Conservation (phyloP, 768 basidiomycete species). For the Lepiota subincarnata region DNA sequence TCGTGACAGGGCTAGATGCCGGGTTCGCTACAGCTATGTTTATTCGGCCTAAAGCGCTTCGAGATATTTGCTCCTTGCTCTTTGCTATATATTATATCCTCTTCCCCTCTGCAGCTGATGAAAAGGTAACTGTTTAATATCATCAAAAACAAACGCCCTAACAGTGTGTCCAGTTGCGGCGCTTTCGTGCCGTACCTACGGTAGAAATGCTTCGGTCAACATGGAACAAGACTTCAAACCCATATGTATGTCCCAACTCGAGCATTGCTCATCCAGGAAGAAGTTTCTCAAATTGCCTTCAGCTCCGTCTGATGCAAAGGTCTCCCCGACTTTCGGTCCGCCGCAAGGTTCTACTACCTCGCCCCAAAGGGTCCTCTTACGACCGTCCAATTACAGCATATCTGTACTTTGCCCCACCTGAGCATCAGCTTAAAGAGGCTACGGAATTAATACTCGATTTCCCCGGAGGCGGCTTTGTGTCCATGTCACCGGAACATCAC, state of each 20-base stretch:
- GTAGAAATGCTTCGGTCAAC: slow-evolving; percentile 94
- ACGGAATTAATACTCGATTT: slow-evolving; percentile 88
- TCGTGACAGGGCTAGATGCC: slow-evolving; percentile 90
- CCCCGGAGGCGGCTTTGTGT: slow-evolving; percentile 95
- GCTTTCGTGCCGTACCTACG: slow-evolving; percentile 89
- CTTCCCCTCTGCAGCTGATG: slow-evolving; percentile 87
- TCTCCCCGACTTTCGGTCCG: slow-evolving; percentile 60
- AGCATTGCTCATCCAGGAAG: slow-evolving; percentile 2
- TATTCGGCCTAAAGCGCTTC: slow-evolving; percentile 87
- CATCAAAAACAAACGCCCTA: background rate
- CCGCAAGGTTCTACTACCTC: slow-evolving; percentile 76
- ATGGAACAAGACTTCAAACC: slow-evolving; percentile 97
- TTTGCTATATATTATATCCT: slow-evolving; percentile 88
- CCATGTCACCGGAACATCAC: slow-evolving; percentile 95
- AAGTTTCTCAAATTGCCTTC: slow-evolving; percentile 3
- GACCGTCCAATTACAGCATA: slow-evolving; percentile 78
- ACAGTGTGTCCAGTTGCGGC: slow-evolving; percentile 61
- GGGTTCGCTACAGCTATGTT: slow-evolving; percentile 96
- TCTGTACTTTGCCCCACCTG: slow-evolving; percentile 76
- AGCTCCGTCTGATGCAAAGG: slow-evolving; percentile 65
- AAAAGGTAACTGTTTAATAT: slow-evolving; percentile 61
- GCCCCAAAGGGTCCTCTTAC: slow-evolving; percentile 73
- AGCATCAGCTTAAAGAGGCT: slow-evolving; percentile 54
- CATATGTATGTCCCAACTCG: slow-evolving; percentile 55
- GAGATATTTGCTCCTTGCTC: slow-evolving; percentile 79